Percentiles rank a stretch among this genome's conserved stretches.
phyloP scores from a whole-genome alignment of 139 green algal species.

The Coelastrella sp. region DNA sequence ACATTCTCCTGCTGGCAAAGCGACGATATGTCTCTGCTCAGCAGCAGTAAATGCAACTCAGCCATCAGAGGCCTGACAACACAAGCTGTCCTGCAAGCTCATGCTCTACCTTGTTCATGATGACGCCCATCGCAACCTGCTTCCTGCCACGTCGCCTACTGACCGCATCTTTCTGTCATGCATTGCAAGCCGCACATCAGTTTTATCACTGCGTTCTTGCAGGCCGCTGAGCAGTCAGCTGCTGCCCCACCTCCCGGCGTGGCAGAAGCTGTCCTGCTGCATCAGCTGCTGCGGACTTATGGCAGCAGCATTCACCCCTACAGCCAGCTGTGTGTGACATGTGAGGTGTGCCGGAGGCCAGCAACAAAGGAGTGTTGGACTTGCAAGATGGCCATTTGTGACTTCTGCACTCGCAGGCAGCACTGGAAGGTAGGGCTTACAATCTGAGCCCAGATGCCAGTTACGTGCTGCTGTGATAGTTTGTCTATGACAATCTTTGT shows the following conservation, averaged over 20 bases:
- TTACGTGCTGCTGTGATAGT: no score
- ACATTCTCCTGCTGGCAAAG: background rate
- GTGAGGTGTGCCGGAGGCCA: slow-evolving; percentile 86
- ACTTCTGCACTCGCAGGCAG: slow-evolving; percentile 86
- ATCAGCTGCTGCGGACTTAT: slow-evolving; percentile 75
- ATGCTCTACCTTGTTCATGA: no score
- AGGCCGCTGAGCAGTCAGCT: background rate
- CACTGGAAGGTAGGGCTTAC: slow-evolving; percentile 79
- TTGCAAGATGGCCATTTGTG: slow-evolving; percentile 68
- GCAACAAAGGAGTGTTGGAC: slow-evolving; percentile 67
- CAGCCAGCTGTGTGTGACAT: slow-evolving; percentile 86
- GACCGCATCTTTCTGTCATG: background rate
- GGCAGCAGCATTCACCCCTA: slow-evolving; percentile 48
- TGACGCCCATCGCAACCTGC: no score
- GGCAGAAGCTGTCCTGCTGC: slow-evolving; percentile 80
- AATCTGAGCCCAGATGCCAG: no score
- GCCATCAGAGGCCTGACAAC: no score
- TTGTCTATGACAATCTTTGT: no score
- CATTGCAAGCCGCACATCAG: background rate
- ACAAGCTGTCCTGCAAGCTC: no score
- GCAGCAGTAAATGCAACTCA: no score
- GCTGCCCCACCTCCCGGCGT: background rate
- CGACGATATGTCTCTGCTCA: no score
- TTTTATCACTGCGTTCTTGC: background rate
- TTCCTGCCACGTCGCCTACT: background rate